These are phyloP conservation scores for Rosa chinensis DNA, from an alignment of 306 rosid genomes.

Conservation along the genomic window DNA sequence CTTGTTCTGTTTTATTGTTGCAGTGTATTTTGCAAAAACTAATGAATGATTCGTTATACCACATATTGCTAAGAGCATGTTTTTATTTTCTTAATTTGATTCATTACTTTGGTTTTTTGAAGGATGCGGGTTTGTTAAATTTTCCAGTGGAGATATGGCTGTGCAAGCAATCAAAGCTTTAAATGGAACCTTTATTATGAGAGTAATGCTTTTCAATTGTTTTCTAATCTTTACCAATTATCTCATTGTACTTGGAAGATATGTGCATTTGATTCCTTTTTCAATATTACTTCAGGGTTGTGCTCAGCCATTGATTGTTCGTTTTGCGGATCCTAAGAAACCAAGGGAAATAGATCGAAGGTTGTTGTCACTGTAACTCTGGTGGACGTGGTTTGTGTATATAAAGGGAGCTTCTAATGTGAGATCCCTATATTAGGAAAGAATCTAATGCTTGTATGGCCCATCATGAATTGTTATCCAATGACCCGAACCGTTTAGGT, in stretches of 20 bases:
- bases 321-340: conserved; percentile 92
- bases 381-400: neutral
- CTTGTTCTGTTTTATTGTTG: conserved; percentile 14
- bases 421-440: neutral
- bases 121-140: conserved; percentile 78
- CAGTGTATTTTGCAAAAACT: neutral
- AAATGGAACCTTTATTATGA: conserved; percentile 63
- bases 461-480: neutral
- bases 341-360: conserved; percentile 65
- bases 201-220: conserved; percentile 48
- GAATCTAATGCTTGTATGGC: neutral
- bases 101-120: conserved; percentile 30
- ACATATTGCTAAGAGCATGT: neutral
- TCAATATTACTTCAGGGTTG: conserved; percentile 59
- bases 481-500: neutral
- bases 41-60: neutral
- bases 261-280: conserved; percentile 22
- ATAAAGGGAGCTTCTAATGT: neutral
- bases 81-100: conserved; percentile 2
- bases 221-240: conserved; percentile 10
- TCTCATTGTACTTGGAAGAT: conserved; percentile 29
- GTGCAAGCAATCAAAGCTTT: conserved; percentile 78
- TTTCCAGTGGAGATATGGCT: conserved; percentile 72
- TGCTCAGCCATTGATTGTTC: conserved; percentile 76
- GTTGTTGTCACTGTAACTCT: conserved; percentile 42